Evolutionary conservation across 139 green algal species (phyloP), one percentile per base, ranked within the genome.

Genomic region (Asterochloris erici): DNA sequence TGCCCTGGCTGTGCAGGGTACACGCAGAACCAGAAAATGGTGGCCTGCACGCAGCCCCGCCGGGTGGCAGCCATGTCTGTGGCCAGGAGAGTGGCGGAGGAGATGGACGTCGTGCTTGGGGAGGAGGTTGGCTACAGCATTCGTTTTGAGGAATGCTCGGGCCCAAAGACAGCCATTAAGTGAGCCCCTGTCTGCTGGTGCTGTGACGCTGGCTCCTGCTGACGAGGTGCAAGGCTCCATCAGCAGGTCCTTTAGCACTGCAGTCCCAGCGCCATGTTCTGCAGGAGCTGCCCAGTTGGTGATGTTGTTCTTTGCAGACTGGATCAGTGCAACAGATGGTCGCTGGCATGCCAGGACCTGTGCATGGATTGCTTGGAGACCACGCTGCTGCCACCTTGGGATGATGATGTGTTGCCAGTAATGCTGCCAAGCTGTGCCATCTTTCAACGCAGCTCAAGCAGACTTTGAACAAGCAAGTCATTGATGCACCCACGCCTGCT

Each of bases 41-140:
- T 98, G 15, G 94, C 91, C 4, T 95, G 92, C 88, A 98, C 95
- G 26, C 95, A 98, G 88, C 95, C 95, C 9, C 84, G 95, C 16
- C 86, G 95, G 23, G 95, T 98, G 84, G 95, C 95, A 16, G 95
- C 95, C 15, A 93, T 97, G 81, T 94, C 86, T 24, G 92, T 98
- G n/a, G 95, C 95, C 0, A 81, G 90, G 19, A 89, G 95, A n/a
- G 95, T 98, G 23, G 94, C 95, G 16, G 91, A 98, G 54, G 95
- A 98, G 83, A 95, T 97, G 90, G 92, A 93, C 69, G 90, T 91
- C 29, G 61, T 81, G 66, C 84, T 98, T 23, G 95, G 95, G 0
- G 79, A 95, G n/a, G 86, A 96, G 88, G 95, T 98, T 13, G 94
- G 94, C 15, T 98, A 97, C 88, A 93, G 84, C 73, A 98, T 98